A percentile compares a stretch with the other conserved stretches of the same genome.
phyloP scores from a whole-genome alignment of 2,329 filamentous ascomycete species.

The Zopfia rhizophila region DNA sequence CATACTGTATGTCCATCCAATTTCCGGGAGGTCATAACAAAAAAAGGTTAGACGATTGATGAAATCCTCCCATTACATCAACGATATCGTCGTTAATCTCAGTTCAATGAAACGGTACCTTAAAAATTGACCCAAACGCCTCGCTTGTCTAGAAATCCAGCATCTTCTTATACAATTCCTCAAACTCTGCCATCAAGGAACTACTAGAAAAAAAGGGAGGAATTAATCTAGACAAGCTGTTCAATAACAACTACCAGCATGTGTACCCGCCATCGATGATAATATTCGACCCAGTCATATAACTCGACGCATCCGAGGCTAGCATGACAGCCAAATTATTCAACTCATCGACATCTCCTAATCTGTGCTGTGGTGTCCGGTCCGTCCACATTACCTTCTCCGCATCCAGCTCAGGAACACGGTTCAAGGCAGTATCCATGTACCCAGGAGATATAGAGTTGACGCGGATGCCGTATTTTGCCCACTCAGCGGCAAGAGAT shows the following conservation, averaged over 20 bases:
- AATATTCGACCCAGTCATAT: slow-evolving; percentile 75
- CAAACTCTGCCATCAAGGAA: no score
- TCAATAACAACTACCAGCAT: slow-evolving; percentile 26
- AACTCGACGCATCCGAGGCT: slow-evolving; percentile 75
- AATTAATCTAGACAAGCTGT: no score
- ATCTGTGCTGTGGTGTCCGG: slow-evolving; percentile 76
- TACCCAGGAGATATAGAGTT: slow-evolving; percentile 88
- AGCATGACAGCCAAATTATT: slow-evolving; percentile 82
- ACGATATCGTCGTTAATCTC: no score
- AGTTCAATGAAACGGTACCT: no score
- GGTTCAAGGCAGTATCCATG: slow-evolving; percentile 86
- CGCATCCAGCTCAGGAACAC: slow-evolving; percentile 78
- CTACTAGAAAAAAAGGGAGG: no score
- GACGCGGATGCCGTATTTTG: slow-evolving; percentile 81
- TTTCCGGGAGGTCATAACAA: not conserved
- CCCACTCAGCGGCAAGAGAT: slow-evolving; percentile 86
- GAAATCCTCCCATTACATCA: no score
- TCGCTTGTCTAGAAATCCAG: no score
- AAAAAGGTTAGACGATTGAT: not conserved
- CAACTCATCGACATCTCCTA: slow-evolving; percentile 78
- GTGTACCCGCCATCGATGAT: slow-evolving; percentile 65
- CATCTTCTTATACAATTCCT: no score
- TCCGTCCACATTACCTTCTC: slow-evolving; percentile 85
- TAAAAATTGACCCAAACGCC: no score
- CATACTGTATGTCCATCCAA: not conserved